Evolutionary conservation across 805 yeast species (phyloP).

Genomic region (Wickerhamomyces canadensis): DNA sequence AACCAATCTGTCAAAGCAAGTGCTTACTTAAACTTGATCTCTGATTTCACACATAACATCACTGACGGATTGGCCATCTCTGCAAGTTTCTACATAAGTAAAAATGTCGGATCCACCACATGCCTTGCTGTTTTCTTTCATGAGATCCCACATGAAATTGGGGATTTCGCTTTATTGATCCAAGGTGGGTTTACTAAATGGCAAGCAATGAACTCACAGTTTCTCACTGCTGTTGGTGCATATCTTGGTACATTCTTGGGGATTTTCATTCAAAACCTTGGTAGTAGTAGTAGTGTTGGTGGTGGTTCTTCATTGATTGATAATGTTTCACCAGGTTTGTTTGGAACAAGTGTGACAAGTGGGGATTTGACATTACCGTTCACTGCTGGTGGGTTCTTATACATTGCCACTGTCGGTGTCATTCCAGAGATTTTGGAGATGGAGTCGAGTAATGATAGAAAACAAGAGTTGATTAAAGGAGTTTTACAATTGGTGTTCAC

Average conservation of each 20-base stretch:
- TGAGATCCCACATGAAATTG: constrained; percentile 78
- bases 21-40: constrained; percentile 60
- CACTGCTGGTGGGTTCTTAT: constrained; percentile 73
- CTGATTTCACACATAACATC: constrained; percentile 69
- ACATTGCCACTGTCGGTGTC: constrained; percentile 70
- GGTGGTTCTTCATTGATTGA: neutral
- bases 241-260: constrained; percentile 62
- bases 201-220: constrained; percentile 63
- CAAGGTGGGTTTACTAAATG: constrained; percentile 64
- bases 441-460: constrained; percentile 29
- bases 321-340: constrained; percentile 30
- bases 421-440: constrained; percentile 63
- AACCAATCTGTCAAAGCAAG: constrained; percentile 33
- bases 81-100: constrained; percentile 59
- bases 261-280: constrained; percentile 44
- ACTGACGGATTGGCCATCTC: constrained; percentile 76
- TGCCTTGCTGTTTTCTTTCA: constrained; percentile 69
- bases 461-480: constrained; percentile 34
- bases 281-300: constrained; percentile 8
- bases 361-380: constrained; percentile 59
- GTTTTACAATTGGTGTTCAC: constrained; percentile 43
- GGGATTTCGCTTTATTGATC: constrained; percentile 69
- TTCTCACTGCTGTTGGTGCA: constrained; percentile 61
- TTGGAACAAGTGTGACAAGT: constrained; percentile 45
- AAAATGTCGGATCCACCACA: constrained; percentile 60